Base-by-base conservation (phyloP, 2,329 filamentous ascomycete species). In the Fusarium equiseti region DNA sequence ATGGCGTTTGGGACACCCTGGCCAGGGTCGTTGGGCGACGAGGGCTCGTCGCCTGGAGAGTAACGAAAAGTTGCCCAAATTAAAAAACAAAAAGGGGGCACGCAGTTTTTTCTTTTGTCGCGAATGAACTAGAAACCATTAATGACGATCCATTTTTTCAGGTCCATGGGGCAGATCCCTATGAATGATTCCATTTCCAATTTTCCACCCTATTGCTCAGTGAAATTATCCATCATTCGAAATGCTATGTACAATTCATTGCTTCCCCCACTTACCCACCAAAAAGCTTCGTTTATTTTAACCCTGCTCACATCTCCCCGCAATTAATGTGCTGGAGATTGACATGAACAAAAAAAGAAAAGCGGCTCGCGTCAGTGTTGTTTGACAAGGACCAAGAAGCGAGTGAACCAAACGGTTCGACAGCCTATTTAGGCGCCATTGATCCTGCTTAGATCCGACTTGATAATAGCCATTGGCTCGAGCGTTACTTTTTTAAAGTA, bases 1-100 rank as follows among this genome's bases (percentile, higher is more conserved):
- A 95, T 73, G 92, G 92, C 8, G 83, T 95, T 53, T 91, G 89
- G 90, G 84, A 87, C 66, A 95, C 92, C 10, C 79, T 95, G 48
- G 82, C 84, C 38, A 83, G 92, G 71, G 91, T 94, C 6, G 81
- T 93, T 71, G 89, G 89, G 40, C 83, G 88, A 70, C 82, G 89
- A 52, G 89, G 89, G 8, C 79, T 91, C 18, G 86, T 84, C 35
- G 87, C 85, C 40, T 91, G 89, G 89, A 86, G 88, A 62, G 86
- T 91, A 10, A 91, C 89, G 24, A 90, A 88, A 80, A 89, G 86
- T 76, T 90, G 88, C 63, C 61, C 57, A 48, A 63, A 59, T n/a
- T 71, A 55, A 71, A 64, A 66, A 50, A 42, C 59, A 66, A 65
- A 68, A 49, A 44, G 6, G 52, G 63, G 40, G 46, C 50, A 53